Evolutionary conservation across 129 eudicot species (phyloP), one percentile per base, ranked within the genome.

Genomic region (Pulicaria dysenterica): DNA sequence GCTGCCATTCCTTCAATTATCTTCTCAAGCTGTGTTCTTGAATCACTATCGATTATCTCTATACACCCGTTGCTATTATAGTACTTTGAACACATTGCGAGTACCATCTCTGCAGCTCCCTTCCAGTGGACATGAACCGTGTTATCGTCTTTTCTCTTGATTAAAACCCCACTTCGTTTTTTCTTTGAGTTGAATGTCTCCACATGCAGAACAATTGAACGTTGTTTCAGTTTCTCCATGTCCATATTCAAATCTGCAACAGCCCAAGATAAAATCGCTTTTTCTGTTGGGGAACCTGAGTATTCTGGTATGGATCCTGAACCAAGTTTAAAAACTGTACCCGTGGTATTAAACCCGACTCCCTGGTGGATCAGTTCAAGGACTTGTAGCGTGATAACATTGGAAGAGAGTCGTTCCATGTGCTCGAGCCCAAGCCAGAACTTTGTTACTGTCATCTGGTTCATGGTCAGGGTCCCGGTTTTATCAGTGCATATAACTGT

Each of bases 51-150:
- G 24, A 92, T 81, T 1, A 15, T 14, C 66, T 41, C 67, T 17
- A 73, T 7, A 13, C 72, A 36, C 58, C 97, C 96, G 15, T 65
- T 54, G 44, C 56, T 51, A 13, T 75, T 61, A 71, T 86, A 84
- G 60, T 89, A 92, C 8, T 58, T 43, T 0, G 91, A 74, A 69
- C 97, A 92, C 96, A 77, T 84, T 72, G 80, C 85, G 50, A 92
- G 81, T n/a, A 92, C 53, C 79, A 89, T 86, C 70, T 92, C 97
- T 7, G 97, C 96, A n/a, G 97, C 97, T 73, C 97, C 97, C 67
- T 92, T 92, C 94, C 96, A 92, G 44, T 92, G 96, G 53, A 85
- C 89, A 45, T 86, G 85, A 15, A 64, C 55, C 0, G 70, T 62
- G 55, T 79, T 56, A 55, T 84, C 87, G 36, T 55, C 76, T 9